phyloP scores from a whole-genome alignment of 2,329 filamentous ascomycete genomes.

The Boeremia lycopersici region DNA sequence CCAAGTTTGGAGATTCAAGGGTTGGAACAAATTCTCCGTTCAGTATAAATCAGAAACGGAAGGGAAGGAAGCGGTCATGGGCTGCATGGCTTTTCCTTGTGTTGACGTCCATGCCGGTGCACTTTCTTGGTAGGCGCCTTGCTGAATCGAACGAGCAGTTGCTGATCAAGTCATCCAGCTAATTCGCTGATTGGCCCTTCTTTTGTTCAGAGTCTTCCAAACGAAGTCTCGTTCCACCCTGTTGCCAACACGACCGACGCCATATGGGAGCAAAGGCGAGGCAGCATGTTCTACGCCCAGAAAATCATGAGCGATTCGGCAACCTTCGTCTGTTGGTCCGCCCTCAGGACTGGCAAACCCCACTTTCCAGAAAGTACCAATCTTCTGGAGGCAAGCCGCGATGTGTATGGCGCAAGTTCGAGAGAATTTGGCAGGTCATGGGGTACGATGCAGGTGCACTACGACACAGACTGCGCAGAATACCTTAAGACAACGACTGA shows the following conservation, averaged over 20 bases:
- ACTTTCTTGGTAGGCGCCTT: constrained; percentile 26
- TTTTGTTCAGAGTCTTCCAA: constrained; percentile 22
- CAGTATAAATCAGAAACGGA: constrained; percentile 37
- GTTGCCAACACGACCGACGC: neutral
- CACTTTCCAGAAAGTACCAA: constrained; percentile 20
- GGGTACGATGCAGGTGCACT: constrained; percentile 22
- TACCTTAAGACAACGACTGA: constrained; percentile 18
- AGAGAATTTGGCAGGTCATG: constrained; percentile 14
- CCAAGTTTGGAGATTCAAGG: constrained; percentile 38
- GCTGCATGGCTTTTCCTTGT: constrained; percentile 37
- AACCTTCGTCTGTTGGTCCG: constrained; percentile 28
- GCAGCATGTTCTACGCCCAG: neutral
- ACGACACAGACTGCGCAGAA: constrained; percentile 22
- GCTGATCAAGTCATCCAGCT: constrained; percentile 4
- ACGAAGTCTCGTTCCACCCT: constrained; percentile 18
- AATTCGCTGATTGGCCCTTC: constrained; percentile 39
- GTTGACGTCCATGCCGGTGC: constrained; percentile 31
- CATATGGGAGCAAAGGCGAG: too few relatives aligned
- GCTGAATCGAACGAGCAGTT: neutral
- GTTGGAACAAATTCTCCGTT: constrained; percentile 43
- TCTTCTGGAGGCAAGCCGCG: neutral
- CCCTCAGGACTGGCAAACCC: constrained; percentile 28
- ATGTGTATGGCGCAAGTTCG: neutral
- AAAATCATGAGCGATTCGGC: neutral
- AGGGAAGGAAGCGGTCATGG: constrained; percentile 32